Evolutionary conservation across 768 basidiomycete genomes (phyloP).

Genomic region (Pilatotrama ljubarskyi): DNA sequence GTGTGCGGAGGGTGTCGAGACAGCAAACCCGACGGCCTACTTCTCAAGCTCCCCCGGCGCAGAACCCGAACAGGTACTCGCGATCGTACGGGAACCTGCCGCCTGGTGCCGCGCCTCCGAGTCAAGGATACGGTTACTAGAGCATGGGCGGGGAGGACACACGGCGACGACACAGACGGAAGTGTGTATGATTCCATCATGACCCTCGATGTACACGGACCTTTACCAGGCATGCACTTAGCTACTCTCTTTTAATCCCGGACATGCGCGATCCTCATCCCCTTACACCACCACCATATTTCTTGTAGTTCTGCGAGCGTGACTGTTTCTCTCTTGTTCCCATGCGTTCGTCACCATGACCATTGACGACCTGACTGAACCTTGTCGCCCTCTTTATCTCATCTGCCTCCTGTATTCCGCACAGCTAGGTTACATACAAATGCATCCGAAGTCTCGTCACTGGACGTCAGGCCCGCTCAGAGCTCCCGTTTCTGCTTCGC

Average conservation of each 20-base stretch:
- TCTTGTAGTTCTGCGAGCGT: slow-evolving; percentile 9
- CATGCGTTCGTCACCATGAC: slow-evolving; percentile 4
- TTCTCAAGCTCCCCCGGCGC: slow-evolving; percentile 55
- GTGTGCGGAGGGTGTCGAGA: slow-evolving; percentile 78
- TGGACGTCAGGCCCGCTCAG: neutral
- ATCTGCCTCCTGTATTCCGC: neutral
- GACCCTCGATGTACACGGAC: slow-evolving; percentile 18
- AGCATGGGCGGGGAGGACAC: neutral
- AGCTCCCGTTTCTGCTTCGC: neutral
- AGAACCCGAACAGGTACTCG: slow-evolving; percentile 77
- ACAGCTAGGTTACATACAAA: neutral
- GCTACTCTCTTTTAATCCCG: slow-evolving; percentile 12
- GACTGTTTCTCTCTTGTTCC: neutral
- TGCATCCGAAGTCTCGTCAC: neutral
- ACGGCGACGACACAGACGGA: slow-evolving; percentile 1
- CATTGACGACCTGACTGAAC: slow-evolving; percentile 7
- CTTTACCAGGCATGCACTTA: slow-evolving; percentile 12
- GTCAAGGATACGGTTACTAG: slow-evolving; percentile 24
- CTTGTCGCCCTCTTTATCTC: neutral
- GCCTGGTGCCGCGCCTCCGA: slow-evolving; percentile 67
- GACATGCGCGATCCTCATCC: slow-evolving; percentile 3
- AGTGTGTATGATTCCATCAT: slow-evolving; percentile 10
- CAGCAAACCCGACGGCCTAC: slow-evolving; percentile 56
- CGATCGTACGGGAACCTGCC: slow-evolving; percentile 60
- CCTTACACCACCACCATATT: neutral